Evolutionary conservation across 495 filamentous ascomycete genomes (phyloP), one percentile per base, ranked within the genome.

Genomic region (Friedmanniomyces endolithicus): DNA sequence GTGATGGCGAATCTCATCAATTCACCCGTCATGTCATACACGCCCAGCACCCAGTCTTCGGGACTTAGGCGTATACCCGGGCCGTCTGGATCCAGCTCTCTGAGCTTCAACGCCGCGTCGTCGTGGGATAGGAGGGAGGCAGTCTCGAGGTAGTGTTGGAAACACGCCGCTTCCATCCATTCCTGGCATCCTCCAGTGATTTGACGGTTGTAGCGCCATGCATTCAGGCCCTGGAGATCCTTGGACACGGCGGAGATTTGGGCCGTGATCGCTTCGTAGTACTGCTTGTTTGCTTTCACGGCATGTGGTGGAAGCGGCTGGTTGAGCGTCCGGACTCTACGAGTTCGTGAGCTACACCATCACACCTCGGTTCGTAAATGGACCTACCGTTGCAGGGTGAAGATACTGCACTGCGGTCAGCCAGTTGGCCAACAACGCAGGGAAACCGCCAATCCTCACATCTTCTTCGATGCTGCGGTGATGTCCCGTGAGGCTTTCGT

Each of bases 1-100:
- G 86, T 87, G 31, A 95, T 90, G 0, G 87, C 88, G 68, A 94
- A 96, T 27, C 88, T 77, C 92, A 98, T 98, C 71, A 97, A 76
- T 69, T 98, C 92, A 11, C 92, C 92, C 0, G 85, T 84, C 47
- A 96, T 74, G 68, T 98, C 92, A 61, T 95, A 95, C 8, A 98
- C 71, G 6, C 94, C 92, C 56, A 94, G 84, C 24, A 95, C 62
- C 65, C 95, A 97, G 67, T 98, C 92, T 9, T 90, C 82, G 24
- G 79, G 75, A 4, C 86, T 86, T n/a, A 87, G 66, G 14, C 68
- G 63, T 39, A 95, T 72, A 0, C 61, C 47, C 0, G 43, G 52
- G 14, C 53, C 60, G 1, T 59, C 62, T 11, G 27, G 56, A 34
- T 61, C 57, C 33, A 70, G 44, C 4, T 48, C 27, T 17, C 50